Evolutionary conservation across 345 rosid species (phyloP), one percentile per base, ranked within the genome.

Genomic region (Salix purpurea): DNA sequence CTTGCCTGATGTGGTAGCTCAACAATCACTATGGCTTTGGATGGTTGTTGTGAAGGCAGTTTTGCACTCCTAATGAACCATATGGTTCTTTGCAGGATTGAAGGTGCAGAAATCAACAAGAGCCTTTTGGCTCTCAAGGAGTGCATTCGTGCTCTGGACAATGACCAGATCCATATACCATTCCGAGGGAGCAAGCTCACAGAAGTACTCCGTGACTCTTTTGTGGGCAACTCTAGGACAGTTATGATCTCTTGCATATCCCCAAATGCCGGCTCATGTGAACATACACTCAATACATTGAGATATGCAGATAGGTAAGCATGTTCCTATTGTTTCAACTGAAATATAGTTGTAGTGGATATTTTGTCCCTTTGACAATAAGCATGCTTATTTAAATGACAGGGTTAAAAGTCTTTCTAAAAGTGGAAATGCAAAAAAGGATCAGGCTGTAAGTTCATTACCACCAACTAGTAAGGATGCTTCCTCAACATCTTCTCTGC

Each of bases 321-420:
- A 78, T 72, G 62, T 46, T 85, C 44, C 34, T 70, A 40, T 69
- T 50, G 62, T 61, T 75, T 66, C 65, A 72, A 44, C 70, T 73
- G 54, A 46, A 28, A 4, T n/a, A 28, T 32, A 54, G 75, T 72
- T 68, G 69, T 44, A 50, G 50, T 65, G 15, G 21, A n/a, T 58
- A 28, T 52, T 15, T 69, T 67, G 32, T 71, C 16, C 67, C 28
- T 72, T 37, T 75, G 4, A 34, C 65, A 32, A 67, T 70, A 30
- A 50, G 48, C 69, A 44, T 76, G 61, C 46, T 71, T 66, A 67
- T 74, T 19, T 44, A 78, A 84, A 78, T 78, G 76, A 79, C 91
- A 93, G 98, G 88, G 99, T 93, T 75, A 95, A 95, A 86, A 93
- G 99, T 89, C 91, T 95, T 67, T 93, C 99, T 26, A 95, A 90